Base-by-base conservation (phyloP, 768 basidiomycete genomes). In the Lanmaoa pseudosensibilis region DNA sequence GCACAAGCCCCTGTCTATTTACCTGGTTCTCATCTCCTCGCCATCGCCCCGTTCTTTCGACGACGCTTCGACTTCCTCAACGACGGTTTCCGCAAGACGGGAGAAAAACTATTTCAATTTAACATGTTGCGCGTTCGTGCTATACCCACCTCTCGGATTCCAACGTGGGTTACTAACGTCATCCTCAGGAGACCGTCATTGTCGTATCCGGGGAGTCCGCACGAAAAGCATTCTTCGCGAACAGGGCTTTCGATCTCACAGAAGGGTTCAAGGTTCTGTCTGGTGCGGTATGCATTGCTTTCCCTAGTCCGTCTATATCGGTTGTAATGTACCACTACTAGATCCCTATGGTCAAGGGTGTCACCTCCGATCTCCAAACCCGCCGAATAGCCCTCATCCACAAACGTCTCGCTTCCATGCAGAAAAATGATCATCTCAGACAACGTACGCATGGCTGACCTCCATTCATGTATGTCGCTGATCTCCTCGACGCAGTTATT, bases 201-300 rank as follows among this genome's bases (percentile, higher is more conserved):
- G 88, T 86, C 34, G 80, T 91, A 39, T 90, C 89, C 39, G 90
- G 89, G 50, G 86, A 89, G 66, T 78, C 76, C 34, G 89, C 83
- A 16, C 77, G 89, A 54, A 80, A 81, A 53, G 78, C 83, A 4
- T 90, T 90, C 72, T 88, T 90, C 64, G 78, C 79, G 3, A 82
- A 86, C 54, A 84, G 83, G 71, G 81, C 81, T 21, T 81, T 92
- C 59, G 87, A 90, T 70, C 80, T 92, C 49, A 85, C 84, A 40
- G 87, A 89, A 75, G 89, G 88, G 6, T 91, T 89, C 77, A 87
- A 84, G 65, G 81, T 88, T 65, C 79, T 92, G 58, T 88, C 87
- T 48, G 89, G 88, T 49, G 88, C 86, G 53, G 89, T 90, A 69
- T 61, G 86, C 82, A 19, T 34, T 21, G 30, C 19, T 25, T 50